Evolutionary conservation across 164 flowering plant genomes (phyloP).

Genomic region (Chloranthus sessilifolius): DNA sequence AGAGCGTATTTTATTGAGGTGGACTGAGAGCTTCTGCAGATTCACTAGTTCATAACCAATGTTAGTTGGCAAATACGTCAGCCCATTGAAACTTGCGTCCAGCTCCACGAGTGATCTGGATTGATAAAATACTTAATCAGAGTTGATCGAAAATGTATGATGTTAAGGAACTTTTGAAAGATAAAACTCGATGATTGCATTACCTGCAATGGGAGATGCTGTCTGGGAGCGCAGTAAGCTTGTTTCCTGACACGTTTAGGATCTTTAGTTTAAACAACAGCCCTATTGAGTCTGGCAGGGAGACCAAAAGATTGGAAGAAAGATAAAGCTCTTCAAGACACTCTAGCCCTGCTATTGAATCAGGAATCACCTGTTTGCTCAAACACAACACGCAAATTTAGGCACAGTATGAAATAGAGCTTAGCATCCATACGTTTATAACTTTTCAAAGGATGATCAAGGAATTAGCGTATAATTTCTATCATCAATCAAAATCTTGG

Average conservation of each 20-base stretch:
- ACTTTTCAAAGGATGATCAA: too few species aligned
- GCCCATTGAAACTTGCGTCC: conserved; percentile 73
- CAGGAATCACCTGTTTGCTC: conserved; percentile 67
- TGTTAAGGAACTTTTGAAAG: neutral
- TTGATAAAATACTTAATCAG: neutral
- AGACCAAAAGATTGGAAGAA: conserved; percentile 63
- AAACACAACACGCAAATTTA: conserved; percentile 6
- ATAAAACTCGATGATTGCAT: neutral
- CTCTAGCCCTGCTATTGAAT: conserved; percentile 77
- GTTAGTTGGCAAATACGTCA: conserved; percentile 80
- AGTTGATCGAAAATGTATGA: neutral
- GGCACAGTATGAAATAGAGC: too few species aligned
- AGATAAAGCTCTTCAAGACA: conserved; percentile 75
- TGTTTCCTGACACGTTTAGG: conserved; percentile 71
- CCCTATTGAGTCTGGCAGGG: conserved; percentile 89
- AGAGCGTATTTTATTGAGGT: conserved; percentile 73
- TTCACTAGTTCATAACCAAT: conserved; percentile 65
- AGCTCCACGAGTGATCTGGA: conserved; percentile 80
- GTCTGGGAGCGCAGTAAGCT: conserved; percentile 67
- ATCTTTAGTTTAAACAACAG: conserved; percentile 59
- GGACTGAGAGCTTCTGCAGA: conserved; percentile 52
- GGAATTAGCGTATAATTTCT: too few species aligned
- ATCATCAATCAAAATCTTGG: too few species aligned
- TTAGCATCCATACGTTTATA: too few species aligned
- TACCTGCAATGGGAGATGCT: conserved; percentile 86